Conservation (phyloP, 2,329 filamentous ascomycete species). For the Setomelanomma holmii region DNA sequence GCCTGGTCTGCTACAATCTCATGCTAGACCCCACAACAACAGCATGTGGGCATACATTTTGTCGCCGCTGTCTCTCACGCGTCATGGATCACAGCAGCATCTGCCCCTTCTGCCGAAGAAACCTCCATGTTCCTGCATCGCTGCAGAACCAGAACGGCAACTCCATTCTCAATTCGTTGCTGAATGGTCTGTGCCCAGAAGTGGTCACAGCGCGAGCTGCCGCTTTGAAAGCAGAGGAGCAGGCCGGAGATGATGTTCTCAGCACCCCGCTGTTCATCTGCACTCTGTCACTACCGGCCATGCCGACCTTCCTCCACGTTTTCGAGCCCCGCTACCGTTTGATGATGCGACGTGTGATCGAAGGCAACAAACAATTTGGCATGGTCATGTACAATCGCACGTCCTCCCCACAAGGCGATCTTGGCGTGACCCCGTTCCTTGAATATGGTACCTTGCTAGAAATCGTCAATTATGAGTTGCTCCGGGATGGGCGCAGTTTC, state of each 20-base stretch:
- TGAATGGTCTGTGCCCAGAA: slow-evolving; percentile 72
- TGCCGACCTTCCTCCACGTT: slow-evolving; percentile 86
- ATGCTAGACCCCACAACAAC: slow-evolving; percentile 86
- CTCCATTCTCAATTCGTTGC: slow-evolving; percentile 66
- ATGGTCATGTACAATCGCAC: slow-evolving; percentile 77
- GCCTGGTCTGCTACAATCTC: slow-evolving; percentile 84
- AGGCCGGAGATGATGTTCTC: slow-evolving; percentile 61
- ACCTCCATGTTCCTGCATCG: slow-evolving; percentile 62
- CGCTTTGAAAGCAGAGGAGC: slow-evolving; percentile 64
- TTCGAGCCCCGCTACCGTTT: slow-evolving; percentile 90
- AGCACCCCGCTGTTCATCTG: slow-evolving; percentile 77
- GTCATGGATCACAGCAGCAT: slow-evolving; percentile 78
- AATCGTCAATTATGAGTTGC: slow-evolving; percentile 75
- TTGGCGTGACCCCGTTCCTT: slow-evolving; percentile 66
- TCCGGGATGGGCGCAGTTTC: slow-evolving; percentile 81
- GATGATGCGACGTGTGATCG: slow-evolving; percentile 83
- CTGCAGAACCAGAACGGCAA: slow-evolving; percentile 65
- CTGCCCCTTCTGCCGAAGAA: slow-evolving; percentile 81
- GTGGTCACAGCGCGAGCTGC: slow-evolving; percentile 66
- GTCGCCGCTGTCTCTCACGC: slow-evolving; percentile 77
- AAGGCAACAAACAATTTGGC: slow-evolving; percentile 78
- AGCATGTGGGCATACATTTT: slow-evolving; percentile 88
- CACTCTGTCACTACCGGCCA: slow-evolving; percentile 79
- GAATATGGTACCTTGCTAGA: slow-evolving; percentile 80
- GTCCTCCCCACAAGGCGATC: slow-evolving; percentile 59